Evolutionary conservation across 225 moss, liverwort and hornwort species (phyloP), one percentile per base, ranked within the genome.

Genomic region (Pseudoscleropodium purum): DNA sequence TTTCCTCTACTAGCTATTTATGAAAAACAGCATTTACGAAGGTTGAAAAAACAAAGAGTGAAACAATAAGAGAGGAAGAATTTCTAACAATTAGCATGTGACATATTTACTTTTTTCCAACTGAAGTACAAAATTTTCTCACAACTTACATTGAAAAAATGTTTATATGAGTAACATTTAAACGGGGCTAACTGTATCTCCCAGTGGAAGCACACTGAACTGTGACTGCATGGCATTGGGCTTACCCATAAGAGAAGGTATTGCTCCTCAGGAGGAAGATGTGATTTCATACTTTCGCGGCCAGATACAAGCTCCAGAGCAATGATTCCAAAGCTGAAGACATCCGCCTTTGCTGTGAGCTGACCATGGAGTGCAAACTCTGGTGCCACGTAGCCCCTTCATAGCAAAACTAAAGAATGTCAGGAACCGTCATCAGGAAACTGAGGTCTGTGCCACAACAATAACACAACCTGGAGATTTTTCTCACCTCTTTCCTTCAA

Each of bases 301-400:
- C 94, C 94, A 84, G 92, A 91, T 19, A 94, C 90, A 45, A 94
- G 92, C 92, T 94, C 94, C 90, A 94, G 91, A 30, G 87, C 89
- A 75, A 94, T 79, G 62, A 94, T 93, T 63, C 94, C 94, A 84
- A 92, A 94, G 92, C 94, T 94, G 77, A 94, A 94, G 90, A 94
- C 94, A 76, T 94, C 94, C 18, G 94, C 89, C 83, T 90, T 94
- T 20, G 93, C 73, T 76, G 92, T 93, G 37, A 94, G 92, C 90
- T 94, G 94, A 62, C 94, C 94, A 91, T 93, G 92, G 34, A 94
- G 89, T 41, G 93, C 94, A 75, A 91, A 94, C 76, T 94, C 94
- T 63, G 94, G 94, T 79, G 94, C 94, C 78, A 94, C 91, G 68
- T 94, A 94, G 52, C 94, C 94, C 91, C 94, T 94, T 37, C 88